Base-by-base conservation (phyloP, 495 filamentous ascomycete genomes). In the Cercophora sp. region DNA sequence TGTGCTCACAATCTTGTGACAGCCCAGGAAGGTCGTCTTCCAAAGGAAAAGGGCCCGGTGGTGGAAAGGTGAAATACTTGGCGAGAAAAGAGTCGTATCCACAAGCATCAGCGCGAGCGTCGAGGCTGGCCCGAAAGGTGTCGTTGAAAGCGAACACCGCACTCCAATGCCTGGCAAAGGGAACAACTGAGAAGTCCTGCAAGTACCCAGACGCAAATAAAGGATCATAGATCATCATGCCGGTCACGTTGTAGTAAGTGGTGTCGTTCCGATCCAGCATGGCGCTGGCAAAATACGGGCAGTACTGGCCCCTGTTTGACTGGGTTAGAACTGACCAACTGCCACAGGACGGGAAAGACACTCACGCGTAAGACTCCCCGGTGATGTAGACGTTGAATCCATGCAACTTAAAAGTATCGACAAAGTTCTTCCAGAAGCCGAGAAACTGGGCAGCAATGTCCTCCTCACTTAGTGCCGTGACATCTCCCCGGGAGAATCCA, bases 221-320 rank as follows among this genome's bases (percentile, higher is more conserved):
- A 0, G 86, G 87, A 57, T 89, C 85, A 64, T 88, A 83, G 53
- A 91, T 81, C 62, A 83, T 71, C 46, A 88, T 78, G 2, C 81
- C 82, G n/a, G 77, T 70, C 9, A 90, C 62, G 57, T 89, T 75
- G 63, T 81, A 88, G 60, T 88, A 85, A 2, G 60, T 72, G 1
- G 68, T 83, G 60, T 93, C 78, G 15, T 89, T 81, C 35, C 72
- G 73, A 49, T 87, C 78, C 58, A 92, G 70, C 75, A 93, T 86
- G 8, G 82, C 84, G 57, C 80, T 77, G 1, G 87, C 83, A 42
- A 94, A 85, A 60, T 92, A 94, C 0, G 89, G 86, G 31, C 89
- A 83, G 57, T 91, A 94, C 50, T 75, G 74, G 4, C 89, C 89
- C 18, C 62, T 62, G 32, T 3, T 10, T 22, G 10, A 20, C 9